phyloP scores from a whole-genome alignment of 1,284 basidiomycete genomes.

The Neonothopanus nambi region DNA sequence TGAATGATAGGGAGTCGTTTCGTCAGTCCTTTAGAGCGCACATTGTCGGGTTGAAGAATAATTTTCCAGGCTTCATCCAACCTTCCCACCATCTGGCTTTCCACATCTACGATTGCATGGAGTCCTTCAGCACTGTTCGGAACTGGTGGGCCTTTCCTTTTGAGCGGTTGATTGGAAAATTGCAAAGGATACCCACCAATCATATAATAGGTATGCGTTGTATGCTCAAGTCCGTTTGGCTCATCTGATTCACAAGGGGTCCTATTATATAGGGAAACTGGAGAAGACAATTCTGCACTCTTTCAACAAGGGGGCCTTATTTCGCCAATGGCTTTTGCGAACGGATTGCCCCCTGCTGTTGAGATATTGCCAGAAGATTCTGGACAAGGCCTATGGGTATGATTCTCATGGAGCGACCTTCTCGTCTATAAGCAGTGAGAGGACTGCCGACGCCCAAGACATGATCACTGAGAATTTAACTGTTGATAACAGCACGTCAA shows the following conservation, averaged over 20 bases:
- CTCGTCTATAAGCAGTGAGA: too few species aligned
- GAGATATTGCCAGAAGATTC: neutral
- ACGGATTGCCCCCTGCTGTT: constrained; percentile 2
- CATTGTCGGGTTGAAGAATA: constrained; percentile 3
- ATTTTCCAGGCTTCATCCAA: constrained; percentile 10
- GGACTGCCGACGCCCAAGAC: too few species aligned
- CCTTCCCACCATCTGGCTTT: constrained; percentile 12
- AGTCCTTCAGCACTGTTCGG: constrained; percentile 6
- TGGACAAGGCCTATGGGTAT: too few species aligned
- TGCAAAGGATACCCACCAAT: constrained; percentile 4
- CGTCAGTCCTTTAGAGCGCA: neutral
- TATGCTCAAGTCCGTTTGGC: neutral
- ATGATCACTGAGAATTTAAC: too few species aligned
- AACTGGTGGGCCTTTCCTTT: constrained; percentile 10
- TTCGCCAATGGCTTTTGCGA: constrained; percentile 7
- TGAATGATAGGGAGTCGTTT: neutral
- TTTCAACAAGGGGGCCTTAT: neutral
- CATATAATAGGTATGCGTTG: constrained; percentile 5
- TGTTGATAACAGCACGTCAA: too few species aligned
- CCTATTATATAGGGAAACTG: constrained; percentile 5
- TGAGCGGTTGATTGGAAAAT: constrained; percentile 8
- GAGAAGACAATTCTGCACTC: constrained; percentile 7
- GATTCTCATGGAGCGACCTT: too few species aligned
- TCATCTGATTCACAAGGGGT: neutral
- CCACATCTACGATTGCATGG: constrained; percentile 11